Base-by-base conservation (phyloP, 2,329 filamentous ascomycete genomes). In the Colletotrichum sansevieriae region DNA sequence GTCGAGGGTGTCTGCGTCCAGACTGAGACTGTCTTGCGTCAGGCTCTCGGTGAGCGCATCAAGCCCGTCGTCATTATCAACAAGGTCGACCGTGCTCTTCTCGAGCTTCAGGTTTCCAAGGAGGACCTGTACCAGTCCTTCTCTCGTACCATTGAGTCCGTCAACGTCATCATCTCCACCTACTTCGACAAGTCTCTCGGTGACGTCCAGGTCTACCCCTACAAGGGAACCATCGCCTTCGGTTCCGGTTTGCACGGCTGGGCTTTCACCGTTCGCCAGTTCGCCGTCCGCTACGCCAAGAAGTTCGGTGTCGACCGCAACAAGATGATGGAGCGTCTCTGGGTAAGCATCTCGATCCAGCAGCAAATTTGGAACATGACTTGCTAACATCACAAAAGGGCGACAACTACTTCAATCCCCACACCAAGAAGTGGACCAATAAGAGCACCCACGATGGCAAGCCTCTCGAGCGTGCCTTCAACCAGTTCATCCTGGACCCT, bases 311-410 rank as follows among this genome's bases (percentile, higher is more conserved):
- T 99, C 78, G 95, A 99, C 91, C 95, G 95, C 85, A 92, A 91
- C 88, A 98, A 98, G 94, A 98, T 99, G 96, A 97, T 98, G 93
- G 94, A 98, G 88, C 94, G 96, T 91, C 94, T 99, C 76, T 99
- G 96, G 96, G 91, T 93, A 85, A 83, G 90, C 79, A 71, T 43
- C 46, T 46, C n/a, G 25, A n/a, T 25, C 47, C 56, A 4, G 9
- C 3, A 8, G n/a, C 29, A 59, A 25, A 51, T 22, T 63, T 25
- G 20, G 25, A 18, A 12, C 39, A 8, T 29, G 29, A 22, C 22
- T 44, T 64, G 52, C 72, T 78, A 71, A 78, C 59, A 37, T 22
- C 33, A 62, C 88, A 85, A 13, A 61, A 84, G 83, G 96, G 96
- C 76, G 96, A 99, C 91, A 98, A 94, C 90, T 99, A 90, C 91